A percentile compares a stretch with the other conserved stretches of the same genome.
phyloP scores from a whole-genome alignment of 441 rosid species.

The Syzygium malaccense region DNA sequence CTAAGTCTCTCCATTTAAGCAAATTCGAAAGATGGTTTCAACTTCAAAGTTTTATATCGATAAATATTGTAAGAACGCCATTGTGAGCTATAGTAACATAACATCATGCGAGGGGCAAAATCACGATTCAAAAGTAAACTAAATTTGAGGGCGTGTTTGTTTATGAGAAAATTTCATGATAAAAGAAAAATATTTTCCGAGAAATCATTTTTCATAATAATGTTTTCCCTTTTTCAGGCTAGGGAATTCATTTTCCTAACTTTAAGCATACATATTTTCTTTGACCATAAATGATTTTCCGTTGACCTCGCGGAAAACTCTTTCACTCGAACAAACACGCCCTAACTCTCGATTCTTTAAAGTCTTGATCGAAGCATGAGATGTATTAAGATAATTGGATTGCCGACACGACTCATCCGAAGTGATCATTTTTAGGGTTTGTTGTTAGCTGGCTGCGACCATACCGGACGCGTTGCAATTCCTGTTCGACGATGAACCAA shows the following conservation, averaged over 20 bases:
- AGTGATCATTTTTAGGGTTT: not conserved
- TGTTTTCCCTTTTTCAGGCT: accelerated
- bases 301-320: not conserved
- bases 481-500: not conserved
- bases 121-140: not conserved
- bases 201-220: not conserved
- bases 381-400: not conserved
- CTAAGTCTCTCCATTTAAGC: not conserved
- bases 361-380: not conserved
- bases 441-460: not conserved
- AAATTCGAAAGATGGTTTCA: not conserved
- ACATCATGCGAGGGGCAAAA: not conserved
- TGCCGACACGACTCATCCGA: not conserved
- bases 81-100: not conserved
- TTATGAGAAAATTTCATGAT: not conserved
- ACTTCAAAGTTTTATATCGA: not conserved
- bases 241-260: not conserved
- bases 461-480: not conserved
- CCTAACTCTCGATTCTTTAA: not conserved
- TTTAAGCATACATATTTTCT: not conserved
- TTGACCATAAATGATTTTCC: not conserved
- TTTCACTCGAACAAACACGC: not conserved
- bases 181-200: not conserved
- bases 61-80: not conserved
- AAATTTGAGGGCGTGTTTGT: not conserved